phyloP scores from a whole-genome alignment of 352 stramenopile species.

The Blastocystis sp. region DNA sequence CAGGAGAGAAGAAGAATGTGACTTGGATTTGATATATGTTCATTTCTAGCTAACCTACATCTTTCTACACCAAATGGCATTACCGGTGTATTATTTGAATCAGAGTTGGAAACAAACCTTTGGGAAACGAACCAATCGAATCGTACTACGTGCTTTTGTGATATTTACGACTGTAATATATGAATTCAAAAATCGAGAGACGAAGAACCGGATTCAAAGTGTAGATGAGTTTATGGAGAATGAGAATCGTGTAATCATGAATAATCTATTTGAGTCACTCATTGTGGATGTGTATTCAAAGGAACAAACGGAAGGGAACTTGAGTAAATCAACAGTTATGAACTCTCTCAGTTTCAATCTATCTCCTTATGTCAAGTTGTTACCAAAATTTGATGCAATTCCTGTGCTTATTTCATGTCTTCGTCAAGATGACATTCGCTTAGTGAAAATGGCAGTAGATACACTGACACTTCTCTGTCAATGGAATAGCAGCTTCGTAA shows the following conservation, averaged over 20 bases:
- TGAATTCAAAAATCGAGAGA: slow-evolving; percentile 54
- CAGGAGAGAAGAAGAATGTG: slow-evolving; percentile 20
- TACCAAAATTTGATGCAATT: slow-evolving; percentile 40
- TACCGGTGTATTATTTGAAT: slow-evolving; percentile 49
- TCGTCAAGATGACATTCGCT: slow-evolving; percentile 45
- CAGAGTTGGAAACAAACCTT: slow-evolving; percentile 51
- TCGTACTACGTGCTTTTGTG: slow-evolving; percentile 21
- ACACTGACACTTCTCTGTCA: slow-evolving; percentile 37
- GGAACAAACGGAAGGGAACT: neutral
- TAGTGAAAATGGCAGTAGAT: slow-evolving; percentile 33
- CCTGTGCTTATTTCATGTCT: slow-evolving; percentile 50
- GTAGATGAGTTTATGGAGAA: neutral
- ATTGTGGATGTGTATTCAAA: neutral
- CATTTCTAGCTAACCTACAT: slow-evolving; percentile 23
- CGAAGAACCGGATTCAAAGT: neutral
- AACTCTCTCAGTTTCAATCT: slow-evolving; percentile 51
- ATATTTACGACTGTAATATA: slow-evolving; percentile 54
- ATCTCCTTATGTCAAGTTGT: slow-evolving; percentile 42
- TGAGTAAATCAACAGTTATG: slow-evolving; percentile 7
- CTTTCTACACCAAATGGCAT: slow-evolving; percentile 52
- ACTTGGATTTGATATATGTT: neutral
- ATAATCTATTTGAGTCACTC: slow-evolving; percentile 13
- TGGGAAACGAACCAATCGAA: slow-evolving; percentile 14
- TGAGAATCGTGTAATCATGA: neutral
- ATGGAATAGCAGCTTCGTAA: slow-evolving; percentile 52